phyloP scores from a whole-genome alignment of 1,139 yeast species.

The Sugiyamaella xylanicola region DNA sequence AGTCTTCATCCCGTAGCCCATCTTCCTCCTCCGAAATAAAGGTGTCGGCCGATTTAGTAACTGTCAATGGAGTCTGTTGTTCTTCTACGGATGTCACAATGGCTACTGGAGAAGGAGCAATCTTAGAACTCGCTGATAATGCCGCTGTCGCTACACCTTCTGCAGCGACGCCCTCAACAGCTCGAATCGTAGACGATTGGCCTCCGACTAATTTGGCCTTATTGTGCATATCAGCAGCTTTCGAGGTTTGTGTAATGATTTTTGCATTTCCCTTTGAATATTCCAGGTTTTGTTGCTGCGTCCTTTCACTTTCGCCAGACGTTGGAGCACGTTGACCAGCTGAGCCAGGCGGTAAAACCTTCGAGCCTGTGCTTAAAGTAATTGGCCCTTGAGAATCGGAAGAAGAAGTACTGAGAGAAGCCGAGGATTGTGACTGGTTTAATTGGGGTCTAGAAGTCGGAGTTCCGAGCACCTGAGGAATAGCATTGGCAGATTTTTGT shows the following conservation, averaged over 20 bases:
- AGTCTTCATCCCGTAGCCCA: no score
- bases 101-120: slow-evolving; percentile 2
- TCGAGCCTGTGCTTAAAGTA: no score
- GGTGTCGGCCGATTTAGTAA: slow-evolving; percentile 9
- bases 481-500: neutral
- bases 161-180: slow-evolving; percentile 6
- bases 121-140: neutral
- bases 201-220: slow-evolving; percentile 5
- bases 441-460: slow-evolving; percentile 2
- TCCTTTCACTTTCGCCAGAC: no score
- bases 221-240: slow-evolving; percentile 15
- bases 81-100: slow-evolving; percentile 1
- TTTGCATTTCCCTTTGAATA: neutral
- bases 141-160: neutral
- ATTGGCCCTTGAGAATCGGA: no score
- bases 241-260: slow-evolving; percentile 12
- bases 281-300: no score
- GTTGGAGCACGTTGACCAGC: no score
- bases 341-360: neutral
- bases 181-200: neutral
- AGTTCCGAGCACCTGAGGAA: slow-evolving; percentile 6
- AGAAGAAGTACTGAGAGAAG: no score
- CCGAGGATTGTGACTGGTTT: slow-evolving; percentile 9
- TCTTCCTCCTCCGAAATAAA: neutral
- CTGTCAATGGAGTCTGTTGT: neutral